Conservation (phyloP, 352 stramenopile genomes). For the Globisporangium okanoganense region DNA sequence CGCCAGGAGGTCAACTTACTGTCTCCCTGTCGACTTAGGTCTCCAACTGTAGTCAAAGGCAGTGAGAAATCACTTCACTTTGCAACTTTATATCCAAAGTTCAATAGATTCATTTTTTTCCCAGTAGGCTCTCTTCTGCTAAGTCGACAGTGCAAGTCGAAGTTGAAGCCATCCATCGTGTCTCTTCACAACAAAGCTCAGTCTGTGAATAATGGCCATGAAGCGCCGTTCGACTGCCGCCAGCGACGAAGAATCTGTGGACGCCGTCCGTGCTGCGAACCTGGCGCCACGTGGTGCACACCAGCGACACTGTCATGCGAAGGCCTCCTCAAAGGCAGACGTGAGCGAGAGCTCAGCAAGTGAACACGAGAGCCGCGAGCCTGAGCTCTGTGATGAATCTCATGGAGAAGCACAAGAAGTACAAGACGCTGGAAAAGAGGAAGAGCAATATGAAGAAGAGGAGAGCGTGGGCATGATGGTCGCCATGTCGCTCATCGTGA, state of each 20-base stretch:
- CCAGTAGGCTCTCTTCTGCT: not conserved
- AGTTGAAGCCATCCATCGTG: slow-evolving; percentile 6
- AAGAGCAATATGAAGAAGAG: not conserved
- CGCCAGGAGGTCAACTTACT: not conserved
- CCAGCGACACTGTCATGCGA: not conserved
- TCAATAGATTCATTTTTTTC: not conserved
- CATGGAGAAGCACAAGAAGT: not conserved
- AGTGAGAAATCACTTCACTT: not conserved
- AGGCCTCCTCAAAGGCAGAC: not conserved
- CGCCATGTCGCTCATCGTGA: slow-evolving; percentile 12
- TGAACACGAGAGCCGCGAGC: not conserved
- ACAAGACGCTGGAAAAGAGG: not conserved
- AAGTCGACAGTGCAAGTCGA: not conserved
- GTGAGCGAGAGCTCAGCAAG: not conserved
- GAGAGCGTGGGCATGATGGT: slow-evolving; percentile 16
- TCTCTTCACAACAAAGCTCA: not conserved
- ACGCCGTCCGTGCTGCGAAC: not conserved
- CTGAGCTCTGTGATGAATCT: not conserved
- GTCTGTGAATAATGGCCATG: not conserved
- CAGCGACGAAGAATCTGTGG: not conserved
- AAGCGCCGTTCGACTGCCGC: not conserved
- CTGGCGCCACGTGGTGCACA: not conserved
- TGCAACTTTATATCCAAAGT: not conserved
- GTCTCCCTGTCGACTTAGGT: not conserved
- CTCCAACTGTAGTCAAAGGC: not conserved